Percentiles rank a stretch among this genome's conserved stretches.
Conservation (phyloP, 805 yeast species). For the Candida maris region DNA sequence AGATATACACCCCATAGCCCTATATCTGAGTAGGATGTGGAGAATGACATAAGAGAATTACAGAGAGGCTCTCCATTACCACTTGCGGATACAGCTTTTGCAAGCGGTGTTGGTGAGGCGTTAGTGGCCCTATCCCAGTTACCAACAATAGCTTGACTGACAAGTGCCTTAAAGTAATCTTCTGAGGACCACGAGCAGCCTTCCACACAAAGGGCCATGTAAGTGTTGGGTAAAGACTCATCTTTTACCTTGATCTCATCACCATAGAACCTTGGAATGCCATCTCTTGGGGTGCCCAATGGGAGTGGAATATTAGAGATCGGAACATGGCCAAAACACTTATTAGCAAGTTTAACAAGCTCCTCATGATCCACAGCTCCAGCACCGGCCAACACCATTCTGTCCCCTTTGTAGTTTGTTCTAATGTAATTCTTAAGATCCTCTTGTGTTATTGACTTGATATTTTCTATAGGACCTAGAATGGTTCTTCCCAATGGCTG, state of each 20-base stretch:
- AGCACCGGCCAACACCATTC: constrained; percentile 97
- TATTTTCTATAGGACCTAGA: constrained; percentile 88
- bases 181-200: constrained; percentile 97
- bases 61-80: constrained; percentile 64
- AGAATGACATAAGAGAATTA: constrained; percentile 93
- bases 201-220: constrained; percentile 92
- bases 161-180: constrained; percentile 91
- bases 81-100: constrained; percentile 51
- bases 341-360: constrained; percentile 70
- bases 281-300: constrained; percentile 70
- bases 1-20: constrained; percentile 97
- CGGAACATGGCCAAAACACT: constrained; percentile 70
- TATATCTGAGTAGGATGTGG: constrained; percentile 95
- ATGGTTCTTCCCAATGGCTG: constrained; percentile 97
- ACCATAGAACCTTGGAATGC: constrained; percentile 74
- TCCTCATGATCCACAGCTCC: constrained; percentile 90
- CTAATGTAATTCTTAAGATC: constrained; percentile 79
- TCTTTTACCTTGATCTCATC: constrained; percentile 86
- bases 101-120: constrained; percentile 79
- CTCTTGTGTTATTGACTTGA: constrained; percentile 68
- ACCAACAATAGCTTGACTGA: constrained; percentile 95
- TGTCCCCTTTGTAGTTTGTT: constrained; percentile 88
- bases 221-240: constrained; percentile 78
- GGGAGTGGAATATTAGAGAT: constrained; percentile 54
- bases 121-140: constrained; percentile 96